Percentiles rank a stretch among this genome's conserved stretches.
Evolutionary conservation across 805 yeast species (phyloP).

Genomic region (Groenewaldozyma salmanticensis): DNA sequence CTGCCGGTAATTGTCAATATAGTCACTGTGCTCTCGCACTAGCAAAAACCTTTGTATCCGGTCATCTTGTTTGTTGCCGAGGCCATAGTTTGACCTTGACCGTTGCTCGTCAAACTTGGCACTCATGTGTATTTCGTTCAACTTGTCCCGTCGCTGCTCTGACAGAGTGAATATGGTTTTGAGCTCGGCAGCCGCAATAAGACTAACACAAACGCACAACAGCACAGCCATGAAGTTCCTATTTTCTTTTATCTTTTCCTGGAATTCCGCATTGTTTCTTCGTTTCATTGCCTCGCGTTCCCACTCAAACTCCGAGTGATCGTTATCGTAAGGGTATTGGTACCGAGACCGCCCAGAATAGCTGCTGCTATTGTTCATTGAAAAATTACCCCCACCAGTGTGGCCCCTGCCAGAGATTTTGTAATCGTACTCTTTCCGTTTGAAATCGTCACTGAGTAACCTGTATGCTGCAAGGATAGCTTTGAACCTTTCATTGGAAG

Average conservation of each 20-base stretch:
- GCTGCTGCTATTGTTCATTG: not conserved
- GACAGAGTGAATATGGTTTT: slow-evolving; percentile 23
- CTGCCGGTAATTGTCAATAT: not conserved
- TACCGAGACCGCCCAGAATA: slow-evolving; percentile 2
- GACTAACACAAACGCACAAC: slow-evolving; percentile 32
- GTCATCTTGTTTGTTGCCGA: slow-evolving; percentile 39
- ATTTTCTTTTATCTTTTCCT: slow-evolving; percentile 31
- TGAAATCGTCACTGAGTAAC: slow-evolving; percentile 38
- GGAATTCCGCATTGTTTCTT: slow-evolving; percentile 24
- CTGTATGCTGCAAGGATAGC: slow-evolving; percentile 48
- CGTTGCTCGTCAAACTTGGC: slow-evolving; percentile 21
- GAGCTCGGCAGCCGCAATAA: slow-evolving; percentile 32
- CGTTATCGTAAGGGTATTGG: slow-evolving; percentile 44
- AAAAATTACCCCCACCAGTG: not conserved
- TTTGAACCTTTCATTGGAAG: slow-evolving; percentile 42
- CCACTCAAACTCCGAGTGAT: slow-evolving; percentile 58
- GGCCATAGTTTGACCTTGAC: slow-evolving; percentile 43
- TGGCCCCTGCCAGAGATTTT: not conserved
- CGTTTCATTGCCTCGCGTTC: slow-evolving; percentile 33
- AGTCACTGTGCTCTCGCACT: slow-evolving; percentile 16
- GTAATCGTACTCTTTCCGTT: slow-evolving; percentile 37
- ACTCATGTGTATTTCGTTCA: slow-evolving; percentile 32
- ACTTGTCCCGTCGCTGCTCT: slow-evolving; percentile 18
- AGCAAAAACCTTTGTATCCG: slow-evolving; percentile 46
- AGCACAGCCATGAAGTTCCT: slow-evolving; percentile 35